These are phyloP conservation scores for Spergularia marina DNA, from an alignment of 148 eudicot species.

Conservation along the genomic window DNA sequence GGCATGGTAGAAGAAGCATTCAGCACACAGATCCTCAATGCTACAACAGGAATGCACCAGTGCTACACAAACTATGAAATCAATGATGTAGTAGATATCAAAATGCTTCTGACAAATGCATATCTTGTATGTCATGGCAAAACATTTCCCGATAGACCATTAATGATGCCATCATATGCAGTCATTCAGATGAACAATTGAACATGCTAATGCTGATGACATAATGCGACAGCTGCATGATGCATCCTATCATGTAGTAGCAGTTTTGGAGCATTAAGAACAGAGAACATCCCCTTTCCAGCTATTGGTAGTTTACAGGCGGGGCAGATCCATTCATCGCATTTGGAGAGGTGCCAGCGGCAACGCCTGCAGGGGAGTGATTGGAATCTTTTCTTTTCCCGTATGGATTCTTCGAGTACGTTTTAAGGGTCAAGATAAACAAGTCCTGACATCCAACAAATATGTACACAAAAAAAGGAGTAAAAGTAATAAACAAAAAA, in stretches of 20 bases:
- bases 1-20: conserved; percentile 23
- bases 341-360: conserved; percentile 24
- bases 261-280: conserved; percentile 57
- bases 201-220: conserved; percentile 57
- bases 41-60: conserved; percentile 46
- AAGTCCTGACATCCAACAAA: not conserved
- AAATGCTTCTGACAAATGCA: conserved; percentile 48
- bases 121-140: conserved; percentile 36
- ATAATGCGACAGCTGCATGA: conserved; percentile 84
- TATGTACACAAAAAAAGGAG: not conserved
- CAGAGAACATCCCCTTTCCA: conserved; percentile 87
- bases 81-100: conserved; percentile 26
- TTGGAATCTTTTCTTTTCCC: conserved; percentile 80
- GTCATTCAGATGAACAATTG: conserved; percentile 39
- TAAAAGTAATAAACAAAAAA: not conserved
- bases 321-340: conserved; percentile 57
- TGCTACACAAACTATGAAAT: conserved; percentile 20
- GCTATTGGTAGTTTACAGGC: conserved; percentile 70
- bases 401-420: conserved; percentile 94
- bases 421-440: conserved; percentile 51
- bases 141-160: conserved; percentile 37
- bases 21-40: conserved; percentile 24
- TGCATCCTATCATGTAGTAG: conserved; percentile 84
- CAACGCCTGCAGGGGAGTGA: conserved; percentile 39
- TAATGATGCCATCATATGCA: conserved; percentile 51